A percentile compares a stretch with the other conserved stretches of the same genome.
phyloP scores from a whole-genome alignment of 345 rosid species.

The Raphanus raphanistrum region DNA sequence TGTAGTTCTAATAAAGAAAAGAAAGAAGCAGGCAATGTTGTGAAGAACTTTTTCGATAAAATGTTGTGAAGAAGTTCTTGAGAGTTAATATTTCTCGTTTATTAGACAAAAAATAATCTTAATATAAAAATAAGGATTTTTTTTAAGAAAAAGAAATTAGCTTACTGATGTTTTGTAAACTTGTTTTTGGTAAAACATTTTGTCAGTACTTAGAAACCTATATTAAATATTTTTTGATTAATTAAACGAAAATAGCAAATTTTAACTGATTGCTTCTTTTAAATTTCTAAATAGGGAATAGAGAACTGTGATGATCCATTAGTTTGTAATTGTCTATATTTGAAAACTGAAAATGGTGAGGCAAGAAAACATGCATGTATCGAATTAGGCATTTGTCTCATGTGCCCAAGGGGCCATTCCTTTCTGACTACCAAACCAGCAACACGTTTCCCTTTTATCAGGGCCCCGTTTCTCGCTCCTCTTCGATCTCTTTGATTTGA shows the following conservation, averaged over 20 bases:
- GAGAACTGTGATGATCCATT: not conserved
- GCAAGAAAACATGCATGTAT: slow-evolving; percentile 40
- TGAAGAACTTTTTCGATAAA: not conserved
- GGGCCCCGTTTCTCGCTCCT: slow-evolving; percentile 19
- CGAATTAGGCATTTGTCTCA: slow-evolving; percentile 40
- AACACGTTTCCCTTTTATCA: slow-evolving; percentile 24
- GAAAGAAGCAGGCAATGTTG: not conserved
- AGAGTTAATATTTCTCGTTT: not conserved
- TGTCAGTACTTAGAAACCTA: not conserved
- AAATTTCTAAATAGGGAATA: not conserved
- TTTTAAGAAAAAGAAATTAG: not conserved
- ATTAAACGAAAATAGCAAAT: not conserved
- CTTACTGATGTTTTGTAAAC: not conserved
- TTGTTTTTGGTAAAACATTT: not conserved
- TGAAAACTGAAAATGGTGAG: slow-evolving; percentile 19
- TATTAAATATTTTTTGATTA: not conserved
- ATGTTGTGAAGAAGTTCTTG: not conserved
- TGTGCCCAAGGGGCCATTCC: slow-evolving; percentile 19
- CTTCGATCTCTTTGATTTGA: not conserved
- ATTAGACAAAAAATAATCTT: not conserved
- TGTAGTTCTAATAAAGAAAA: not conserved
- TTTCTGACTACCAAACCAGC: slow-evolving; percentile 28
- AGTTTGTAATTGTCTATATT: not conserved
- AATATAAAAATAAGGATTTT: not conserved
- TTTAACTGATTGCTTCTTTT: not conserved